These are phyloP conservation scores for Periconia sp. DNA, from an alignment of 2,329 filamentous ascomycete species.

Conservation along the genomic window DNA sequence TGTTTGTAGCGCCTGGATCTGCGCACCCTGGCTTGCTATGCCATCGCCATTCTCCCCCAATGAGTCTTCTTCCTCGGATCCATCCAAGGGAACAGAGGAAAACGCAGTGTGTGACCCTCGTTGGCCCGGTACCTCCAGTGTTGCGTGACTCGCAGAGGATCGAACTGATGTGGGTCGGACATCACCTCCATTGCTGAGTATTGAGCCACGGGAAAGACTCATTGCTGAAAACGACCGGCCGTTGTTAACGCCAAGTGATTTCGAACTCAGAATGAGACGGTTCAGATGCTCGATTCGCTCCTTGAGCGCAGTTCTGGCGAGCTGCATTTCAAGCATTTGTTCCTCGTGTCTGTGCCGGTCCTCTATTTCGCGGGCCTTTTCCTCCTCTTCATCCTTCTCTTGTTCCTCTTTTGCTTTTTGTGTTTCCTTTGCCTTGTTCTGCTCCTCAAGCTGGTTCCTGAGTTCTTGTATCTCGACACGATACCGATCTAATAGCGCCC, in stretches of 20 bases:
- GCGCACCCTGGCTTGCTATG: conserved; percentile 78
- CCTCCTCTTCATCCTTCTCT: conserved; percentile 72
- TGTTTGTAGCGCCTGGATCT: conserved; percentile 90
- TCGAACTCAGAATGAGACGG: conserved; percentile 91
- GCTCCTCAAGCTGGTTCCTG: conserved; percentile 78
- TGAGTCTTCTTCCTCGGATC: conserved; percentile 55
- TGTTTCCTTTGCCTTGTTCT: conserved; percentile 63
- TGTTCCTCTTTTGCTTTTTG: conserved; percentile 62
- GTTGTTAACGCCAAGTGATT: conserved; percentile 89
- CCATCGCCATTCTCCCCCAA: conserved; percentile 86
- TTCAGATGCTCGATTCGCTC: conserved; percentile 98
- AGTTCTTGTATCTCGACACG: conserved; percentile 90
- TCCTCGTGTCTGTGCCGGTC: conserved; percentile 89
- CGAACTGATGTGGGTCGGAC: conserved; percentile 57
- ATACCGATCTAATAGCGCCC: conserved; percentile 90
- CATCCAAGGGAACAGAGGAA: conserved; percentile 31
- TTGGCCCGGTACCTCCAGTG: conserved; percentile 47
- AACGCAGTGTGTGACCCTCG: conserved; percentile 30
- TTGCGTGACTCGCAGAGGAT: conserved; percentile 47
- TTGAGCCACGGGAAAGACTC: conserved; percentile 46
- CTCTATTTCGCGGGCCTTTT: conserved; percentile 69
- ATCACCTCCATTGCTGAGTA: conserved; percentile 47
- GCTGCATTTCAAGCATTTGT: conserved; percentile 98
- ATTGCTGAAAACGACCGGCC: conserved; percentile 50
- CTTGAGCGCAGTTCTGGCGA: conserved; percentile 92